Base-by-base conservation (phyloP, 148 eudicot genomes). In the Camellia sinensis region DNA sequence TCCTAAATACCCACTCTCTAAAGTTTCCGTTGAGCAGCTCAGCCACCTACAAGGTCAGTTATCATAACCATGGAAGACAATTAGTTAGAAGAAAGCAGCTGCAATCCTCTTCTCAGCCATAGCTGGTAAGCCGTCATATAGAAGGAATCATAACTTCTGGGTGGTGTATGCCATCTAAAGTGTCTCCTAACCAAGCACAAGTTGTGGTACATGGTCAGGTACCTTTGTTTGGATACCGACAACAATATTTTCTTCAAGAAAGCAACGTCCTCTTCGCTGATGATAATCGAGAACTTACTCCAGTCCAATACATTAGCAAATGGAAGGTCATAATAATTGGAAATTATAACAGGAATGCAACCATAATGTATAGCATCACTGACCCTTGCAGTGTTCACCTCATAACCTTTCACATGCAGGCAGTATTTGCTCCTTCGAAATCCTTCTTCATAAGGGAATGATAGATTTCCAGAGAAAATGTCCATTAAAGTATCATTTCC, bases 351-450 rank as follows among this genome's bases (percentile, higher is more conserved):
- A 18, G 89, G 89, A 18, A 87, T 71, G 59, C 89, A 87, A 17
- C 89, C 89, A 56, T 82, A 82, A 66, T 87, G 89, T 78, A 87
- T 82, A n/a, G 89, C 89, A 60, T 87, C 89, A 8, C 80, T 80
- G 57, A 87, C 44, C 73, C 89, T 82, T 44, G 89, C 89, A 7
- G 89, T 82, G 43, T 84, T 87, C 43, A 87, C 89, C 82, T 84
- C 89, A 0, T 87, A 87, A 0, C 89, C 89, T 67, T 82, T 84
- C 46, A 87, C 71, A 22, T 85, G 87, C 56, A 87, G 78, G 82
- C 89, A 87, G 80, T 72, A 84, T 77, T 44, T 84, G 80, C 87
- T 87, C 37, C 71, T 80, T 57, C 76, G 76, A 44, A 87, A 84
- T 6, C 87, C 84, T 71, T 87, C 85, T 59, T 80, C 84, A 2